Evolutionary conservation across 352 stramenopile species (phyloP), one percentile per base, ranked within the genome.

Genomic region (Globisporangium paroecandrum): DNA sequence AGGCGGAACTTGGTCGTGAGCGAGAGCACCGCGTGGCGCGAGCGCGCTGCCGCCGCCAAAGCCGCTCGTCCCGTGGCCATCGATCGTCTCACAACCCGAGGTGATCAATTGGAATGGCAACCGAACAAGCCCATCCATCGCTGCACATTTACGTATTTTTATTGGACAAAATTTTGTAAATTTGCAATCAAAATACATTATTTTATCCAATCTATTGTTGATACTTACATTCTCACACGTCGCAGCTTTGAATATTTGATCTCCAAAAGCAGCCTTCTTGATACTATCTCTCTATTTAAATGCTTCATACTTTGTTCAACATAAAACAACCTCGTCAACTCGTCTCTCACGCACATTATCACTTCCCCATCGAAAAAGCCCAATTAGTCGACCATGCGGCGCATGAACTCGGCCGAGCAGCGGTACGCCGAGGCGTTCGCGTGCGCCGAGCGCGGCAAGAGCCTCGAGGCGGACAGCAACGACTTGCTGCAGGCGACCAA

Each of bases 1-100:
- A 94, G 75, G 34, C 83, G 85, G 77, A 94, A 94, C 72, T 75
- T 83, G 64, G 85, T 92, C 66, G 85, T 89, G 36, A 94, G 76
- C 64, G 85, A 90, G 54, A 94, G 74, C 75, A 91, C 85, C 1
- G 81, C 74, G 9, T 68, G 77, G 6, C 77, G 73, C 47, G 67
- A 60, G 10, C 65, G 36, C n/a, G 46, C n/a, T 22, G 43, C 8
- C 12, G 29, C 32, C 18, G 15, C n/a, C 22, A 15, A 24, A n/a
- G 34, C 62, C 7, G 54, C 53, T 36, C 38, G 56, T 29, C 56
- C 56, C 0, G 43, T 51, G 20, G 56, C 32, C 56, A 61, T 61
- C n/a, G 38, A 32, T 32, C 27, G 12, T 18, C 22, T 56, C 49
- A 8, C 36, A 32, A 32, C 6, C 27, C 3, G 27, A 32, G 27